These are phyloP conservation scores for Fraxinus angustifolia DNA, from an alignment of 305 asterid species.

Conservation along the genomic window DNA sequence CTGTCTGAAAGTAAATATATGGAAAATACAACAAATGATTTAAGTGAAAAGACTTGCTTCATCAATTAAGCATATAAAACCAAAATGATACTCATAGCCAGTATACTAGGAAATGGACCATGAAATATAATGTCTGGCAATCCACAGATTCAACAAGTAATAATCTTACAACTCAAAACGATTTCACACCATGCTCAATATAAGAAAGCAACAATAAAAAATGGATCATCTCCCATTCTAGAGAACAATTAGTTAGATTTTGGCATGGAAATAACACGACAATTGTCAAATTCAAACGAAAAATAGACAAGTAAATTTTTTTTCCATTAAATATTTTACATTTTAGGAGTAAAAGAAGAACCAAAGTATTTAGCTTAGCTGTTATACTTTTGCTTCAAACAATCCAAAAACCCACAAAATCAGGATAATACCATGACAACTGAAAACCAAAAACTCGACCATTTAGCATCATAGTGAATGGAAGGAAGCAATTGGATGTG, in stretches of 20 bases:
- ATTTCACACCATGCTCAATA: not conserved
- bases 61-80: not conserved
- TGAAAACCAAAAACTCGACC: not conserved
- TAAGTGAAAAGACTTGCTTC: not conserved
- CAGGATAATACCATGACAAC: not conserved
- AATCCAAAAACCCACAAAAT: not conserved
- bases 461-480: not conserved
- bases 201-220: not conserved
- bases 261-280: not conserved
- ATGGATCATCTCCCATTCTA: not conserved
- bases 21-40: not conserved
- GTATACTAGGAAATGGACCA: not conserved
- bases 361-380: not conserved
- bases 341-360: not conserved
- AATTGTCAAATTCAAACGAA: not conserved
- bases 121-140: not conserved
- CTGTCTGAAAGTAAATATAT: constrained; percentile 45
- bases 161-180: not conserved
- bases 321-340: not conserved
- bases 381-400: not conserved
- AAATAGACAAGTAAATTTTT: not conserved
- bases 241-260: not conserved
- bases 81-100: not conserved
- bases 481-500: not conserved
- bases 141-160: not conserved